These are phyloP conservation scores for Xylaria digitata DNA, from an alignment of 2,329 filamentous ascomycete species.

Conservation along the genomic window DNA sequence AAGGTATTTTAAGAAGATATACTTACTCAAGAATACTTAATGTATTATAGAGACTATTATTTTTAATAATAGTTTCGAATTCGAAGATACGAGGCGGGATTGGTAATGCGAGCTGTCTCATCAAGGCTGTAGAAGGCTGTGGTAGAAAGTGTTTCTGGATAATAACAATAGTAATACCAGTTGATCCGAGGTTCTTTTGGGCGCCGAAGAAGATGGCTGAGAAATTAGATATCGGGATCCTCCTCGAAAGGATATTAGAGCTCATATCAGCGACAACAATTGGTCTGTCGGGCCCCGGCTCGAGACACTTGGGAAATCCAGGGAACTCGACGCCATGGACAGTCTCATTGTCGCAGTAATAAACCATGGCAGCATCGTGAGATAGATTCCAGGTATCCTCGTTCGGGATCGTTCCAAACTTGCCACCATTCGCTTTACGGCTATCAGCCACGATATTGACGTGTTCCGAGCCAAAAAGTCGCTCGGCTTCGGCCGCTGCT, in stretches of 20 bases:
- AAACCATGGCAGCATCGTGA: constrained; percentile 77
- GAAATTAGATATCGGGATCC: constrained; percentile 81
- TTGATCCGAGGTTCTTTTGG: constrained; percentile 91
- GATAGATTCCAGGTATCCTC: constrained; percentile 81
- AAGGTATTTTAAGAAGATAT: no score
- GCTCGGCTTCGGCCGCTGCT: constrained; percentile 81
- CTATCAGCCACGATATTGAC: constrained; percentile 83
- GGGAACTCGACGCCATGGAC: constrained; percentile 94
- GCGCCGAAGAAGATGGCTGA: constrained; percentile 90
- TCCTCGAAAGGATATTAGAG: constrained; percentile 89
- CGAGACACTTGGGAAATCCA: constrained; percentile 71
- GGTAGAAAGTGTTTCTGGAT: constrained; percentile 84
- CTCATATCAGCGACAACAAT: constrained; percentile 93
- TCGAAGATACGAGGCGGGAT: constrained; percentile 84
- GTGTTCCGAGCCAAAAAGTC: constrained; percentile 79
- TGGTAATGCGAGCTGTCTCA: constrained; percentile 80
- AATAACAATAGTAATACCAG: constrained; percentile 87
- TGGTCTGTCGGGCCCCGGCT: constrained; percentile 67
- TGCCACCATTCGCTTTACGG: constrained; percentile 74
- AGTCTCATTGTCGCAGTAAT: constrained; percentile 94
- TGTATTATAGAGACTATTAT: constrained; percentile 96
- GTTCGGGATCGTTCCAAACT: constrained; percentile 84
- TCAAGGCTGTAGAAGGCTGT: constrained; percentile 76
- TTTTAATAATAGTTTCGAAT: constrained; percentile 88
- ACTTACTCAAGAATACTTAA: constrained; percentile 85